Evolutionary conservation across 2,329 filamentous ascomycete genomes (phyloP).

Genomic region (Albophoma yamanashiensis): DNA sequence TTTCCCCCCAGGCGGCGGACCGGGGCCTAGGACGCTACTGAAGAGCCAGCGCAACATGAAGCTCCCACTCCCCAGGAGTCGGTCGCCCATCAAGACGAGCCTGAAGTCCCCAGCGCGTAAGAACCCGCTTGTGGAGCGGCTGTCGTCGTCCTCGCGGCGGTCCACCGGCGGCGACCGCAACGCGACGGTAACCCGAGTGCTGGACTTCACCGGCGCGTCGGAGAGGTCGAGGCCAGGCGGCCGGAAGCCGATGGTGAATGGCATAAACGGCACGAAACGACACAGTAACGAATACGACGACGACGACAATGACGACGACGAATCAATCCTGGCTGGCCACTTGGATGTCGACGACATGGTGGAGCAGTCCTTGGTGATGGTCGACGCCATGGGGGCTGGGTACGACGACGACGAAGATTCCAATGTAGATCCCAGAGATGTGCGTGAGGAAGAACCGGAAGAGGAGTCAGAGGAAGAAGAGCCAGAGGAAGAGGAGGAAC

Average conservation of each 20-base stretch:
- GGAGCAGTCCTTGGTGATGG: conserved; percentile 33
- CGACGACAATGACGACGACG: conserved; percentile 13
- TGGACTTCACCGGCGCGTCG: conserved; percentile 36
- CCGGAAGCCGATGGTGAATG: conserved; percentile 13
- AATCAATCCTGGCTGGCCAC: conserved; percentile 13
- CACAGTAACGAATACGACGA: conserved; percentile 18
- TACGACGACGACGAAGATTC: conserved; percentile 1
- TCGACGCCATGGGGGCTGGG: conserved; percentile 19
- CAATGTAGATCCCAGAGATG: background rate
- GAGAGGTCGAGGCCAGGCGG: conserved; percentile 1
- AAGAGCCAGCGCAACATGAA: conserved; percentile 39
- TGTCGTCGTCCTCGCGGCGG: conserved; percentile 37
- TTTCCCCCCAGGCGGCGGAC: conserved; percentile 32
- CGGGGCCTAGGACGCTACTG: conserved; percentile 42
- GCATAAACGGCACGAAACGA: conserved; percentile 15
- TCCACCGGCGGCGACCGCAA: conserved; percentile 20
- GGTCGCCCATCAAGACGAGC: conserved; percentile 54
- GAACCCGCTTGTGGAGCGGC: conserved; percentile 45
- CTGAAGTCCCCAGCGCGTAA: conserved; percentile 50
- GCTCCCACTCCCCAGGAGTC: conserved; percentile 33
- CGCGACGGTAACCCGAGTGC: conserved; percentile 37
- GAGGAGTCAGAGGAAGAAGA: conserved; percentile 7
- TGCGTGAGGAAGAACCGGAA: conserved; percentile 7
- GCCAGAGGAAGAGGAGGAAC: conserved; percentile 4
- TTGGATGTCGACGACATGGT: conserved; percentile 17